Evolutionary conservation across 169 alveolate genomes (phyloP).

Genomic region (Plasmodium fragile): DNA sequence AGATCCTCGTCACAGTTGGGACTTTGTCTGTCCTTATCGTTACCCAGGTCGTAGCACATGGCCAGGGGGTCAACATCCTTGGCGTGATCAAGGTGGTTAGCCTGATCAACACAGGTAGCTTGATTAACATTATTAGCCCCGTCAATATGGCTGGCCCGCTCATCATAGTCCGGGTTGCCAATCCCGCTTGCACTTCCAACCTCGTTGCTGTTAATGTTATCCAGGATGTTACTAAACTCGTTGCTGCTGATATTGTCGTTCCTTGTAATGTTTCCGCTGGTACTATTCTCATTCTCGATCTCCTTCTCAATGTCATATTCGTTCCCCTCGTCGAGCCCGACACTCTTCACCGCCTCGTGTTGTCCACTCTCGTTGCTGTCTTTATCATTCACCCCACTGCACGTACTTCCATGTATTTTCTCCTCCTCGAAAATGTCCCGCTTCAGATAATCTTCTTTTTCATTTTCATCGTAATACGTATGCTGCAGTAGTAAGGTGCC

Average conservation of each 20-base stretch:
- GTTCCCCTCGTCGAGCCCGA: not conserved
- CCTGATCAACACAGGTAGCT: not conserved
- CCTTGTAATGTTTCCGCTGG: not conserved
- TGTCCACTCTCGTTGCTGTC: not conserved
- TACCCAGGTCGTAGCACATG: not conserved
- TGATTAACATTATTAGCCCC: too few relatives aligned
- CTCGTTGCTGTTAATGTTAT: not conserved
- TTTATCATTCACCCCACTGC: not conserved
- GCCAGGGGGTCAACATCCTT: not conserved
- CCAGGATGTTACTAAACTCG: not conserved
- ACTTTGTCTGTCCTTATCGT: not conserved
- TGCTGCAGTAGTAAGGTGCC: slow-evolving; percentile 56
- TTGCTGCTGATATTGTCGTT: not conserved
- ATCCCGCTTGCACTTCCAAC: not conserved
- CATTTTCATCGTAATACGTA: slow-evolving; percentile 42
- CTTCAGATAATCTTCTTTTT: not conserved
- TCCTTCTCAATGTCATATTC: not conserved
- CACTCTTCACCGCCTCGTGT: not conserved
- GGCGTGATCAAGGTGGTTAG: not conserved
- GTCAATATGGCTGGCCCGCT: not conserved
- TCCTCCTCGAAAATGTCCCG: not conserved
- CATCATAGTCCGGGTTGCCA: not conserved
- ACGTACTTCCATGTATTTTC: not conserved
- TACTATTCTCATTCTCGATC: slow-evolving; percentile 2
- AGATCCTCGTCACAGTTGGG: slow-evolving; percentile 11